These are phyloP conservation scores for Grifola frondosa DNA, from an alignment of 1,284 basidiomycete species.

Conservation along the genomic window DNA sequence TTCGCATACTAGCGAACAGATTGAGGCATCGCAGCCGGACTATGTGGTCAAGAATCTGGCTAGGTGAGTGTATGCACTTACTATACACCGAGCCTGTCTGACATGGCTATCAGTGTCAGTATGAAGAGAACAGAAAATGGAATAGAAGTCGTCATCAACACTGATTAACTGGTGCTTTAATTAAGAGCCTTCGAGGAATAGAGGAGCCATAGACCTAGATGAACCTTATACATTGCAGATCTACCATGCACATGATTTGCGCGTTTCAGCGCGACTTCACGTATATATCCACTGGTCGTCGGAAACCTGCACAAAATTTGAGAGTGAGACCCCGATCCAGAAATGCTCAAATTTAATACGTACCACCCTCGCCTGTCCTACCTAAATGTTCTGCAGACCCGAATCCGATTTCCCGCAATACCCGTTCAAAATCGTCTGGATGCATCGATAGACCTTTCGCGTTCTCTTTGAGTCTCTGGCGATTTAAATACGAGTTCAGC, in stretches of 20 bases:
- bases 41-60: conserved; percentile 66
- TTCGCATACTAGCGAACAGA: conserved; percentile 65
- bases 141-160: conserved; percentile 44
- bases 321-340: not conserved
- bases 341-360: conserved; percentile 18
- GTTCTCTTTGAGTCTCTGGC: conserved; percentile 56
- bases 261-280: conserved; percentile 24
- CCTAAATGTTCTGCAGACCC: conserved; percentile 48
- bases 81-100: not conserved
- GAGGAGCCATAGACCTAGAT: not conserved
- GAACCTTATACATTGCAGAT: not conserved
- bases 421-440: conserved; percentile 57
- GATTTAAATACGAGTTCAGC: not conserved
- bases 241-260: not conserved
- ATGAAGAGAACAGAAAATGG: conserved; percentile 43
- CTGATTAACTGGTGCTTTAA: conserved; percentile 19
- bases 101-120: conserved; percentile 41
- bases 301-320: conserved; percentile 39
- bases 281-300: conserved; percentile 49
- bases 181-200: not conserved
- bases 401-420: conserved; percentile 66
- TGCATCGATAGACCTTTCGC: conserved; percentile 52
- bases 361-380: conserved; percentile 57
- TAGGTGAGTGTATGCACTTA: conserved; percentile 39
- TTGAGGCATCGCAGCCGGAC: conserved; percentile 55